Percentiles rank a stretch among this genome's conserved stretches.
phyloP scores from a whole-genome alignment of 345 rosid species.

The Eucalyptus marginata region DNA sequence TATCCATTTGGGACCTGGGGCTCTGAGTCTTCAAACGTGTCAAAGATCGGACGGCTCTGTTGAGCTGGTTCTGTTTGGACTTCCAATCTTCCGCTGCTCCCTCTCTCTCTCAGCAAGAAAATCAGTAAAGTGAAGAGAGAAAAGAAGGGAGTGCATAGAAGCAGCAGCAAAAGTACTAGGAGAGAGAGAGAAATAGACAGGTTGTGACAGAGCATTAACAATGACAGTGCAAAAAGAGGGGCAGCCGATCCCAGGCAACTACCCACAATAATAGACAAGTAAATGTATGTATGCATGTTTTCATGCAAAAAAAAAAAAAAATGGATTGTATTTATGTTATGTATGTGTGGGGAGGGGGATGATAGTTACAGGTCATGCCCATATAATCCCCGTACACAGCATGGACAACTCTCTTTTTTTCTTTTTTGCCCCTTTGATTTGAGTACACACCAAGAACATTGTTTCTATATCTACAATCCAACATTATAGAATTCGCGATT shows the following conservation, averaged over 20 bases:
- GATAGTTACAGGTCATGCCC: background rate
- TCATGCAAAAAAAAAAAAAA: no score
- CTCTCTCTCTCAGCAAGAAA: background rate
- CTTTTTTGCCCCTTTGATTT: background rate
- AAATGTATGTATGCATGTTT: background rate
- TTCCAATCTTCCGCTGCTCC: background rate
- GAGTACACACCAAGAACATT: background rate
- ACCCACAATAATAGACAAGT: background rate
- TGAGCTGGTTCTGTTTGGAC: background rate
- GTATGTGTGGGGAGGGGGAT: background rate
- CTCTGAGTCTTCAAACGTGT: background rate
- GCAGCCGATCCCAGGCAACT: background rate
- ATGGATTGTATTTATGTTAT: background rate
- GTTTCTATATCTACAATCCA: background rate
- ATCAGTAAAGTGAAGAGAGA: background rate
- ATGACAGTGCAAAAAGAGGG: background rate
- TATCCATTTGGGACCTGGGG: background rate
- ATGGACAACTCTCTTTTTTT: background rate
- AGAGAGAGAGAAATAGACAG: background rate
- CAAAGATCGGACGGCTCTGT: background rate
- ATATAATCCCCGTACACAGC: background rate
- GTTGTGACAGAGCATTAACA: background rate
- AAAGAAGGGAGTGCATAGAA: background rate
- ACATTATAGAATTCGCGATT: background rate
- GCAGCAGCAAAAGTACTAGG: background rate